Percentiles rank a stretch among this genome's conserved stretches.
Evolutionary conservation across 768 basidiomycete species (phyloP).

Genomic region (Myochromella boudieri): DNA sequence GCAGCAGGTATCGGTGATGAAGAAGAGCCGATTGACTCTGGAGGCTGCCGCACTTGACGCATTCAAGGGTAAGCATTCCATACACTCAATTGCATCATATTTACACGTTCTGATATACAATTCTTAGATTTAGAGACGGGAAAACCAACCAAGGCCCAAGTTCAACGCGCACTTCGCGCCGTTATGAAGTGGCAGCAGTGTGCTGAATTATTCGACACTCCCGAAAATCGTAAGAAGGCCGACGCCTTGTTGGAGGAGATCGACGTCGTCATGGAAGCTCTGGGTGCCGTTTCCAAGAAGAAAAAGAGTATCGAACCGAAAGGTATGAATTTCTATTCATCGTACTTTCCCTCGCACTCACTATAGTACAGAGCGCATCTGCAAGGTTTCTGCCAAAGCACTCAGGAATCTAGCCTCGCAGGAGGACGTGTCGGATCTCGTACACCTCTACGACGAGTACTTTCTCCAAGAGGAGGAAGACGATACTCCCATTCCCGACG

Average conservation of each 20-base stretch:
- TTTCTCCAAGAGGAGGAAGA: slow-evolving; percentile 1
- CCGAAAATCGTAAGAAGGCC: background rate
- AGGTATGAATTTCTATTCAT: background rate
- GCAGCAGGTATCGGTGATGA: background rate
- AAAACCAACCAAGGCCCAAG: slow-evolving; percentile 1
- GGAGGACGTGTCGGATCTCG: slow-evolving; percentile 6
- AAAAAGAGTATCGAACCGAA: background rate
- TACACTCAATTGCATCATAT: background rate
- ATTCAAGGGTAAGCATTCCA: slow-evolving; percentile 9
- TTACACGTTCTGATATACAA: background rate
- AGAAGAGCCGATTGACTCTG: background rate
- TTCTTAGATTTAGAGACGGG: background rate
- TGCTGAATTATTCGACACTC: slow-evolving; percentile 4
- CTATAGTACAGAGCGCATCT: background rate
- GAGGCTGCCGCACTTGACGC: background rate
- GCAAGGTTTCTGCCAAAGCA: slow-evolving; percentile 4
- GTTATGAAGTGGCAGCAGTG: slow-evolving; percentile 6
- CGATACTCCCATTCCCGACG: background rate
- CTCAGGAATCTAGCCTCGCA: slow-evolving; percentile 12
- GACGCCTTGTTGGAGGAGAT: slow-evolving; percentile 3
- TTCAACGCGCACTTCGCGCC: slow-evolving; percentile 1
- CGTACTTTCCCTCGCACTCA: background rate
- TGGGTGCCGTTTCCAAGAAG: background rate
- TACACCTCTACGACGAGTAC: slow-evolving; percentile 6
- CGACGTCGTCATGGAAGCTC: slow-evolving; percentile 3